phyloP scores from a whole-genome alignment of 1,139 yeast species.

The Geotrichum armillariae region DNA sequence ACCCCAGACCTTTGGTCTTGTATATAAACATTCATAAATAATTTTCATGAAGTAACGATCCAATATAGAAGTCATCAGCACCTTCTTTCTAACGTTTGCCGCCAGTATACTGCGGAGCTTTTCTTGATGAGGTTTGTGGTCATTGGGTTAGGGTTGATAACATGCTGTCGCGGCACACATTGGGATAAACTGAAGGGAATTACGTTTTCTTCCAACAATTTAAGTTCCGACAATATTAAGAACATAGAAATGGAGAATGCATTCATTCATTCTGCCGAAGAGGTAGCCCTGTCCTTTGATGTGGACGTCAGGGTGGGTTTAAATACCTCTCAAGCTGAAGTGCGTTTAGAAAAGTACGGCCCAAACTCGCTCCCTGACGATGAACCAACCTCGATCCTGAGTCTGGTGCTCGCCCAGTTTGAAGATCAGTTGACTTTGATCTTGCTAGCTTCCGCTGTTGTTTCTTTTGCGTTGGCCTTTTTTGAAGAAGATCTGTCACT shows the following conservation, averaged over 20 bases:
- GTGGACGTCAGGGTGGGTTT: slow-evolving; percentile 31
- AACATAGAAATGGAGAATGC: slow-evolving; percentile 30
- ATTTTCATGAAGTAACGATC: background rate
- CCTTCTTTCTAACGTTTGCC: background rate
- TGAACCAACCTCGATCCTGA: slow-evolving; percentile 39
- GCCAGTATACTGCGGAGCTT: too few species aligned
- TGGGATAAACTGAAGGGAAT: too few species aligned
- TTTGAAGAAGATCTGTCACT: slow-evolving; percentile 37
- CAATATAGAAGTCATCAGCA: background rate
- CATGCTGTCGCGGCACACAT: too few species aligned
- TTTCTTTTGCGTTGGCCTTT: slow-evolving; percentile 41
- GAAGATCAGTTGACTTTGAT: slow-evolving; percentile 43
- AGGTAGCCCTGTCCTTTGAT: slow-evolving; percentile 29
- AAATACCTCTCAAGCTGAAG: slow-evolving; percentile 29
- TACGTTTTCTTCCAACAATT: too few species aligned
- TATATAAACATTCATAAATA: background rate
- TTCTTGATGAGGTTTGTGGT: too few species aligned
- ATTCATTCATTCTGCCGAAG: slow-evolving; percentile 26
- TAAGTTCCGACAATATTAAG: too few species aligned
- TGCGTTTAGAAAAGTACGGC: slow-evolving; percentile 30
- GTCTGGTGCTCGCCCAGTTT: slow-evolving; percentile 41
- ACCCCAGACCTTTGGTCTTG: background rate
- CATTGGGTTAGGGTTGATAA: too few species aligned
- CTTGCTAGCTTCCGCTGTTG: slow-evolving; percentile 41
- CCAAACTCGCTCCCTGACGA: slow-evolving; percentile 38